Conservation (phyloP, 345 rosid species). For the Gossypium bickii region DNA sequence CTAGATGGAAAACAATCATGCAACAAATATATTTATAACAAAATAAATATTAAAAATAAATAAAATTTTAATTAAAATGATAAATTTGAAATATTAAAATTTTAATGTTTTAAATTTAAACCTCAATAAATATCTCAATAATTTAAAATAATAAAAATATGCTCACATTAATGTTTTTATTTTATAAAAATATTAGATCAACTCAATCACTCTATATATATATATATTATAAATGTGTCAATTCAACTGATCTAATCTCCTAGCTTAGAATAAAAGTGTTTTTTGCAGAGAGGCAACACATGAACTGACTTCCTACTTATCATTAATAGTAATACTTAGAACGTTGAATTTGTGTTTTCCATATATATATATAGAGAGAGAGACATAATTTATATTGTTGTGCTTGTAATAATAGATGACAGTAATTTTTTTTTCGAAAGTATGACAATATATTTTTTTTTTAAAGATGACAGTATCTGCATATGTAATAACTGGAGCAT, state of each 20-base stretch:
- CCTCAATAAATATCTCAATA: too few species aligned
- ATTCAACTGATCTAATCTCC: background rate
- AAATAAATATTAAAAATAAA: too few species aligned
- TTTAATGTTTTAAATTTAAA: too few species aligned
- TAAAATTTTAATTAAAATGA: too few species aligned
- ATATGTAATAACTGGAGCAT: background rate
- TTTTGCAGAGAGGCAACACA: background rate
- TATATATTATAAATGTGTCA: background rate
- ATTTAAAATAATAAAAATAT: too few species aligned
- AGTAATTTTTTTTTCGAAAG: too few species aligned
- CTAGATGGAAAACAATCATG: too few species aligned
- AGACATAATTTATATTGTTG: background rate
- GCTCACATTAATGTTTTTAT: too few species aligned
- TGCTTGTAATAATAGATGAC: background rate
- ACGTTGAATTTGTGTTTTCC: background rate
- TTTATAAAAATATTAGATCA: background rate
- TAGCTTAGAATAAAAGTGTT: background rate
- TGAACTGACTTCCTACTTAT: background rate
- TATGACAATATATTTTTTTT: too few species aligned
- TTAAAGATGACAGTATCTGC: background rate
- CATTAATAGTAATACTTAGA: background rate
- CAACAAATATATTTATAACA: too few species aligned
- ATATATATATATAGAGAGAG: too few species aligned
- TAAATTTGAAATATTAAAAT: too few species aligned
- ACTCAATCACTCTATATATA: background rate